A percentile compares a stretch with the other conserved stretches of the same genome.
Evolutionary conservation across 352 stramenopile species (phyloP).

Genomic region (Globisporangium apiculatum): DNA sequence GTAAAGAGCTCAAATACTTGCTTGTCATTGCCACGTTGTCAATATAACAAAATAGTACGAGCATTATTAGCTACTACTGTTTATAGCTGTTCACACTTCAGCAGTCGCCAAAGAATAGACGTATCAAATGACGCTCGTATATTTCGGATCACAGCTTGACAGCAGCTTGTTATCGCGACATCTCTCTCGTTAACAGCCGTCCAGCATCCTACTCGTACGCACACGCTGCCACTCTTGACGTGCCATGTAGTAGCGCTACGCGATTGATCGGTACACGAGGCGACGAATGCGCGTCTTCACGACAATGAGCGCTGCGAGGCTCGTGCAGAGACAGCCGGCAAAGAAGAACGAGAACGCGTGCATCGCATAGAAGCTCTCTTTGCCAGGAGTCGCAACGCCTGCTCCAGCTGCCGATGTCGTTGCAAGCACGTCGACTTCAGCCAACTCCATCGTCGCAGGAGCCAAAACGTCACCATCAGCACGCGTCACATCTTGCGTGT

Average conservation of each 20-base stretch:
- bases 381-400: background rate
- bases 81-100: no score
- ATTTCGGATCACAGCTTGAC: no score
- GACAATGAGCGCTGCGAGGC: conserved; percentile 32
- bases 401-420: background rate
- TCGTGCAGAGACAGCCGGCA: conserved; percentile 46
- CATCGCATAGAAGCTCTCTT: conserved; percentile 15
- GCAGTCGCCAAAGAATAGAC: no score
- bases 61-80: no score
- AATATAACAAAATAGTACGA: no score
- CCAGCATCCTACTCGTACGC: background rate
- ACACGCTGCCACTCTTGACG: background rate
- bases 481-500: conserved; percentile 78
- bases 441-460: conserved; percentile 1
- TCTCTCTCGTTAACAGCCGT: background rate
- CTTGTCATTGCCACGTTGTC: no score
- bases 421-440: conserved; percentile 6
- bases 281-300: conserved; percentile 37
- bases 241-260: conserved; percentile 10
- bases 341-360: conserved; percentile 52
- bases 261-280: conserved; percentile 56
- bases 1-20: no score
- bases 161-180: no score
- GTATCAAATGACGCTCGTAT: no score
- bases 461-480: conserved; percentile 16